These are phyloP conservation scores for Trichoderma sp. DNA, from an alignment of 2,329 filamentous ascomycete species.

Conservation along the genomic window DNA sequence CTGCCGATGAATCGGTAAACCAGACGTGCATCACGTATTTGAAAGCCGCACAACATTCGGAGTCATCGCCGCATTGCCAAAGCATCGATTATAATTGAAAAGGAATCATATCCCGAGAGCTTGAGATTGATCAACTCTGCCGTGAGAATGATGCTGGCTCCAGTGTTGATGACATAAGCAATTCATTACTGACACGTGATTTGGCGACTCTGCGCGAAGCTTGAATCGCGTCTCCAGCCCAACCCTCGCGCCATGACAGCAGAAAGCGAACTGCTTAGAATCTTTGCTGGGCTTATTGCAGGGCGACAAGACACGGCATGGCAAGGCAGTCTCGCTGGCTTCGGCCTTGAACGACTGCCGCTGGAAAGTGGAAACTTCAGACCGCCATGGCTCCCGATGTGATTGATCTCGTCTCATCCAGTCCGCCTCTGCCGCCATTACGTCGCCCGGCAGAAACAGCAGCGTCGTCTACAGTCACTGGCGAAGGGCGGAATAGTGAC, in stretches of 20 bases:
- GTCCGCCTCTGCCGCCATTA: conserved; percentile 34
- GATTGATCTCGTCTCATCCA: conserved; percentile 46
- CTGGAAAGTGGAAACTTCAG: not conserved
- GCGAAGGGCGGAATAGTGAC: not conserved
- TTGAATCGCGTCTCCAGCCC: not conserved
- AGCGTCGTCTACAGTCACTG: not conserved
- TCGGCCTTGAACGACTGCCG: not conserved
- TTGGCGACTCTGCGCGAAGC: conserved; percentile 8
- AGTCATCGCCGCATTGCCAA: not conserved
- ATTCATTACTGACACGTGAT: not conserved
- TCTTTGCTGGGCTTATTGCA: not conserved
- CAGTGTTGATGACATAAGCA: not conserved
- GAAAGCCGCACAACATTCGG: not conserved
- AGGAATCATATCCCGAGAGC: not conserved
- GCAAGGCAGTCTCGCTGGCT: not conserved
- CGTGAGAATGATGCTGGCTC: not conserved
- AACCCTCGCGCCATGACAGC: not conserved
- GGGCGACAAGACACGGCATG: not conserved
- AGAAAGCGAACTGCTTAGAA: not conserved
- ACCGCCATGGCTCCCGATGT: conserved; percentile 40
- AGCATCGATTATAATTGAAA: not conserved
- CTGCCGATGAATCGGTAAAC: not conserved
- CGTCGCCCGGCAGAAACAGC: not conserved
- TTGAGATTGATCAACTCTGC: not conserved
- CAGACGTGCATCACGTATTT: not conserved